Conservation (phyloP, 1,139 yeast genomes). For the Pichia sp. region DNA sequence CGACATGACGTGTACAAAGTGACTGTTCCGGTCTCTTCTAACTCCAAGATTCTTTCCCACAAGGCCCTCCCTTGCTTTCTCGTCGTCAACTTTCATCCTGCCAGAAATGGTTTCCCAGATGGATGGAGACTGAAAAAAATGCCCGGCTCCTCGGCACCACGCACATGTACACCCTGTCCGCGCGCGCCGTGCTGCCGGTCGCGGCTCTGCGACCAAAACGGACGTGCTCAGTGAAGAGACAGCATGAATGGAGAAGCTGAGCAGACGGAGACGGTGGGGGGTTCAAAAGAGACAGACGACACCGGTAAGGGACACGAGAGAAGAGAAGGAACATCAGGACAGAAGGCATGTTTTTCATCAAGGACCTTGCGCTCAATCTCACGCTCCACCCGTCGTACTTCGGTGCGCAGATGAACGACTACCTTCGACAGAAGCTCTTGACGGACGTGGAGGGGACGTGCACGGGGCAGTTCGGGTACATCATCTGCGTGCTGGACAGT, state of each 20-base stretch:
- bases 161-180: neutral
- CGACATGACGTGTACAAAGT: constrained; percentile 39
- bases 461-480: constrained; percentile 97
- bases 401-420: constrained; percentile 97
- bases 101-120: neutral
- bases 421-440: constrained; percentile 78
- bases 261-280: neutral
- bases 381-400: constrained; percentile 96
- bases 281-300: neutral
- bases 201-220: neutral
- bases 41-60: neutral
- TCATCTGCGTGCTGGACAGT: constrained; percentile 91
- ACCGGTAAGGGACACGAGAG: neutral
- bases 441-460: constrained; percentile 98
- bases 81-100: neutral
- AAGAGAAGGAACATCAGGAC: neutral
- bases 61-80: too few relatives aligned
- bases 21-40: neutral
- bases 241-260: neutral
- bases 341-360: constrained; percentile 38
- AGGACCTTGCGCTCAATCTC: constrained; percentile 85
- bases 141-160: neutral
- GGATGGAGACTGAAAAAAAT: neutral
- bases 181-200: neutral
- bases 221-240: neutral